Evolutionary conservation across 2,329 filamentous ascomycete species (phyloP).

Genomic region (Scleromitrula shiraiana): DNA sequence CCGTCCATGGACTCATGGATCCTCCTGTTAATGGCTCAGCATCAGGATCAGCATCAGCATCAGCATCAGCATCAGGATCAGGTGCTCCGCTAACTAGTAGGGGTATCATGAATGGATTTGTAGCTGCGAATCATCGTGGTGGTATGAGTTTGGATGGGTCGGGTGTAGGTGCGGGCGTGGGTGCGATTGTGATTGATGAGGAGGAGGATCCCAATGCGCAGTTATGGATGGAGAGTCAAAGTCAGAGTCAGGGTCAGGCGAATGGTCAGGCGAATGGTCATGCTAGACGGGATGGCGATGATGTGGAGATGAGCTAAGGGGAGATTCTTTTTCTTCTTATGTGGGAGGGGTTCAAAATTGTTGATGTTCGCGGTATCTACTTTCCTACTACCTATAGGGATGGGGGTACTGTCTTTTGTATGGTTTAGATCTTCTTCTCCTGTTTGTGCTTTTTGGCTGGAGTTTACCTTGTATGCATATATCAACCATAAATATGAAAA

Average conservation of each 20-base stretch:
- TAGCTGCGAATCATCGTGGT: background rate
- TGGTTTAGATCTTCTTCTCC: no score
- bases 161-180: slow-evolving; percentile 5
- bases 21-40: no score
- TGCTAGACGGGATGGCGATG: slow-evolving; percentile 7
- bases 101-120: slow-evolving; percentile 30
- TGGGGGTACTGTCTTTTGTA: no score
- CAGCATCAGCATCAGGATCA: no score
- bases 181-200: slow-evolving; percentile 15
- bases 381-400: no score
- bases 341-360: no score
- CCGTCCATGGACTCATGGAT: slow-evolving; percentile 4
- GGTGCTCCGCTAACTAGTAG: no score
- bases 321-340: no score
- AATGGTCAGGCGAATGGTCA: background rate
- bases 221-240: slow-evolving; percentile 25
- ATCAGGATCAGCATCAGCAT: background rate
- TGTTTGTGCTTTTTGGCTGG: background rate
- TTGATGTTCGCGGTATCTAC: background rate
- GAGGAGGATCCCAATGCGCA: slow-evolving; percentile 28
- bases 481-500: background rate
- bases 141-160: no score
- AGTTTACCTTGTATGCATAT: background rate
- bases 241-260: background rate
- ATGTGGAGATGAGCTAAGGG: slow-evolving; percentile 27